A percentile compares a stretch with the other conserved stretches of the same genome.
Evolutionary conservation across 78 protist species (phyloP).

Genomic region (Creolimax fragrantissima): DNA sequence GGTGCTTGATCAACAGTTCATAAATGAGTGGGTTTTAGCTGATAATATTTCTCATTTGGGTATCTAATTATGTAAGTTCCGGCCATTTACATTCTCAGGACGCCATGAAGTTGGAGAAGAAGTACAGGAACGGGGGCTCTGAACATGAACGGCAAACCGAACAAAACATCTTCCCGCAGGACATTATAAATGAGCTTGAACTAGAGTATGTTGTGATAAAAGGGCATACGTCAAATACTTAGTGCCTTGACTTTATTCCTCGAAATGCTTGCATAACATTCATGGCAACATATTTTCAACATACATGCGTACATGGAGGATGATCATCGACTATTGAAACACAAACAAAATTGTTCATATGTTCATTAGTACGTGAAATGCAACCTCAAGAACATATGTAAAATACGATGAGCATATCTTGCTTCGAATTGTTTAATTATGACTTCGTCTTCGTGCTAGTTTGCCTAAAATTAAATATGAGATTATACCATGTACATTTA

Average conservation of each 20-base stretch:
- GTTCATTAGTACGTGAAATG: too few relatives aligned
- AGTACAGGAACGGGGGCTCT: neutral
- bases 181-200: neutral
- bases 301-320: neutral
- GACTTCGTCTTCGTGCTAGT: neutral
- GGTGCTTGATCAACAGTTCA: neutral
- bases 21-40: neutral
- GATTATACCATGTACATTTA: neutral
- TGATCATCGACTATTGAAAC: neutral
- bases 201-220: neutral
- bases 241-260: too few relatives aligned
- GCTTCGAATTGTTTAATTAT: neutral
- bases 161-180: neutral
- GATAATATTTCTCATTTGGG: neutral
- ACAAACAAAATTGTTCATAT: neutral
- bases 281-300: neutral
- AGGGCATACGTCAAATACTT: neutral
- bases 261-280: neutral
- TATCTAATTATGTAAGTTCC: neutral
- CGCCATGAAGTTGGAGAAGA: neutral
- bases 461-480: neutral
- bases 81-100: neutral
- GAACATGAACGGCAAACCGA: neutral
- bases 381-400: neutral
- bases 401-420: neutral